Base-by-base conservation (phyloP, 768 basidiomycete species). In the Tulasnella sp. region DNA sequence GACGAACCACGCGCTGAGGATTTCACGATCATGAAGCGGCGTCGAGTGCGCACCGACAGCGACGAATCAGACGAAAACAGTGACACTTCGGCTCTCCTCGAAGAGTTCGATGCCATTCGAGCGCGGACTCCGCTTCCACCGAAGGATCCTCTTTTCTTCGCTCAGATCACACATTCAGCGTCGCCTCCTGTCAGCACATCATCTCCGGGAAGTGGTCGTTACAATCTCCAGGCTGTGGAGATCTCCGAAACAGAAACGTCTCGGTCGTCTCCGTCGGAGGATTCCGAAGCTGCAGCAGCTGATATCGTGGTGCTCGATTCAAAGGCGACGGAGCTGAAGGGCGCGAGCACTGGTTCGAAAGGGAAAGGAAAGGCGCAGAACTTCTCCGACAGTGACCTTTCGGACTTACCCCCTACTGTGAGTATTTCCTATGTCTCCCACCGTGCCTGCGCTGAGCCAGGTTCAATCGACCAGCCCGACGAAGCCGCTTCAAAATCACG, bases 331-430 rank as follows among this genome's bases (percentile, higher is more conserved):
- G 54, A 37, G 16, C 16, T 60, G 24, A 37, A 60, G 6, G 22
- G 64, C n/a, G 24, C 46, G 8, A 44, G 24, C 16, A n/a, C 76
- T 34, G 12, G 1, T n/a, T 22, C 76, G 34, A 76, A 44, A 34
- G 76, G 46, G n/a, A 76, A 76, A n/a, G 76, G 46, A 9, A 76
- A 76, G 12, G 28, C 44, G 11, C 20, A 41, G n/a, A 72, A 78
- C 64, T 41, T 78, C 16, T 78, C 60, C 54, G 77, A 78, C 64
- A 78, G 77, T 28, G 77, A 78, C 18, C 77, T 78, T n/a, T 64
- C 77, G 7, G 77, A 78, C 58, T 31, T 78, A n/a, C 77, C 77
- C 9, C 42, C 54, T 4, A 78, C 77, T 48, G 77, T 78, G 37
- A n/a, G 77, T 37, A 20, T 12, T 69, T 18, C 76, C 16, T 24